These are phyloP conservation scores for Aspergillus uvarum DNA, from an alignment of 2,329 filamentous ascomycete species.

Conservation along the genomic window DNA sequence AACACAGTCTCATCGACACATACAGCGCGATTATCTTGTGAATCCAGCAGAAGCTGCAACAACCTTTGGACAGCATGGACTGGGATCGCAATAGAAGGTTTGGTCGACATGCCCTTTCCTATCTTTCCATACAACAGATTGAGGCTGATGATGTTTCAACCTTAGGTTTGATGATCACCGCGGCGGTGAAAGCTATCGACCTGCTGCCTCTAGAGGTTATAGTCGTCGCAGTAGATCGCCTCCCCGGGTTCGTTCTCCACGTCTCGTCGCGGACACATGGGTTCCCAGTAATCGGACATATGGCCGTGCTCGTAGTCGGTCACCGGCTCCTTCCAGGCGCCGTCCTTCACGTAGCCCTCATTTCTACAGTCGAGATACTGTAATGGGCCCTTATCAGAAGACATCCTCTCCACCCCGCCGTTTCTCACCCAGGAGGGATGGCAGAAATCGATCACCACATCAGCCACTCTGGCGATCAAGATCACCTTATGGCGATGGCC, in stretches of 20 bases:
- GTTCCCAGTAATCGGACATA: constrained; percentile 37
- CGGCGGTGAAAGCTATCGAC: constrained; percentile 47
- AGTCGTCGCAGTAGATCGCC: constrained; percentile 38
- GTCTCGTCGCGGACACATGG: constrained; percentile 44
- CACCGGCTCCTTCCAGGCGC: constrained; percentile 41
- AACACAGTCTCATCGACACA: too few relatives aligned
- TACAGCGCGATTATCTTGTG: too few relatives aligned
- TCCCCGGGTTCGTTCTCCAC: constrained; percentile 39
- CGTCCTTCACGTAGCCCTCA: constrained; percentile 46
- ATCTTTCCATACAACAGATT: not conserved
- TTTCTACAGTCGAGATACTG: constrained; percentile 37
- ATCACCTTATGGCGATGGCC: constrained; percentile 37
- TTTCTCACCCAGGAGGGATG: constrained; percentile 43
- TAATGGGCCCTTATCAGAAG: constrained; percentile 33
- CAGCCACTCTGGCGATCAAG: constrained; percentile 39
- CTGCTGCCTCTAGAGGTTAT: constrained; percentile 38
- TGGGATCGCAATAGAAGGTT: constrained; percentile 47
- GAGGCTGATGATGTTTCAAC: constrained; percentile 13
- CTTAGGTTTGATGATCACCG: constrained; percentile 42
- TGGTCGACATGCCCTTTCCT: constrained; percentile 12
- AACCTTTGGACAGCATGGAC: constrained; percentile 26
- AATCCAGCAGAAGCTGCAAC: too few relatives aligned
- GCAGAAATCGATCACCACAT: constrained; percentile 39
- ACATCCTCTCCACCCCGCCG: constrained; percentile 40
- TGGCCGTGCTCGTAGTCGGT: constrained; percentile 43